These are phyloP conservation scores for Populus trichocarpa DNA, from an alignment of 441 rosid species.

Conservation along the genomic window DNA sequence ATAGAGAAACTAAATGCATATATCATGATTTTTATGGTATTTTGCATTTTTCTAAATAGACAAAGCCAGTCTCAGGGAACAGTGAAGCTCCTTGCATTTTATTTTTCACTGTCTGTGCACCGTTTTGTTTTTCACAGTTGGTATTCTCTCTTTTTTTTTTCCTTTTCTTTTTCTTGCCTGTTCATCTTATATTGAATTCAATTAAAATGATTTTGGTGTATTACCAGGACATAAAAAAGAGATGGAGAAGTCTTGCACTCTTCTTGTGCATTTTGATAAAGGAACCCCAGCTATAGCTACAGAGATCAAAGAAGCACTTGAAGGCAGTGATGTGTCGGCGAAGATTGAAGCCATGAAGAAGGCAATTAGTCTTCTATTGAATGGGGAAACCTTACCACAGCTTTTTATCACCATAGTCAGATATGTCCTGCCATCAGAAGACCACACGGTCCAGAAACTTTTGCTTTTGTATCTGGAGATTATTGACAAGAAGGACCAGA, in stretches of 20 bases:
- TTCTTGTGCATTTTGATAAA: slow-evolving; percentile 69
- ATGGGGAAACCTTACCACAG: slow-evolving; percentile 76
- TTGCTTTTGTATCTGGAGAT: slow-evolving; percentile 70
- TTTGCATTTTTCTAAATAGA: background rate
- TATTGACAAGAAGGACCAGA: slow-evolving; percentile 66
- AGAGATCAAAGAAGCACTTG: slow-evolving; percentile 81
- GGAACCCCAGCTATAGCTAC: slow-evolving; percentile 69
- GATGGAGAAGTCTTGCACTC: slow-evolving; percentile 74
- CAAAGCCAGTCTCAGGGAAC: background rate
- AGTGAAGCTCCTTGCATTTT: background rate
- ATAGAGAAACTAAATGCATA: background rate
- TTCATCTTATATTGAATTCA: background rate
- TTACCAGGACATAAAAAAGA: slow-evolving; percentile 23
- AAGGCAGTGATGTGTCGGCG: slow-evolving; percentile 53
- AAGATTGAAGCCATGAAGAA: slow-evolving; percentile 77
- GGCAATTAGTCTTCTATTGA: slow-evolving; percentile 70
- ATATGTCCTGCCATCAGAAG: slow-evolving; percentile 77
- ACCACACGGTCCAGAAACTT: slow-evolving; percentile 71
- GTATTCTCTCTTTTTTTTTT: background rate
- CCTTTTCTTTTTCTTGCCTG: background rate
- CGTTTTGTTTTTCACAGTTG: background rate
- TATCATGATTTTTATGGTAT: background rate
- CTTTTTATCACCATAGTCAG: slow-evolving; percentile 78
- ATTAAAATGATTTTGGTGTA: slow-evolving; percentile 12
- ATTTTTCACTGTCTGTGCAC: background rate